Evolutionary conservation across 306 rosid species (phyloP).

Genomic region (Cicer yamashitae): DNA sequence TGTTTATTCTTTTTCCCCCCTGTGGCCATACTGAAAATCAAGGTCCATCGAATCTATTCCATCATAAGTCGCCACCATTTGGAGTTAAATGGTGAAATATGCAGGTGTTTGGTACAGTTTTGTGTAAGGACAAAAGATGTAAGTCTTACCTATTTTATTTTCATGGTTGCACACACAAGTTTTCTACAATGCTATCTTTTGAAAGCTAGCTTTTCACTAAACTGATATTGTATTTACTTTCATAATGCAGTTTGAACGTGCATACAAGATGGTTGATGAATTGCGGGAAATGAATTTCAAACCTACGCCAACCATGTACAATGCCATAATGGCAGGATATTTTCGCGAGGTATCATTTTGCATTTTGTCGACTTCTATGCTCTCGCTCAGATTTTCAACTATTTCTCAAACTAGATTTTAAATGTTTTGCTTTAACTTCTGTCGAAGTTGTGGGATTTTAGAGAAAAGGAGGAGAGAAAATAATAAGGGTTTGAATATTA

Average conservation of each 20-base stretch:
- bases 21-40: slow-evolving; percentile 36
- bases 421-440: slow-evolving; percentile 38
- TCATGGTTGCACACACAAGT: slow-evolving; percentile 28
- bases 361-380: slow-evolving; percentile 29
- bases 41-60: slow-evolving; percentile 76
- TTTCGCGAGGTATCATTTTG: slow-evolving; percentile 76
- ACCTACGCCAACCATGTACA: slow-evolving; percentile 68
- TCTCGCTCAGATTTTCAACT: slow-evolving; percentile 21
- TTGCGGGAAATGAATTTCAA: slow-evolving; percentile 56
- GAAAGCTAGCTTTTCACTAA: background rate
- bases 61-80: slow-evolving; percentile 54
- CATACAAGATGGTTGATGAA: slow-evolving; percentile 66
- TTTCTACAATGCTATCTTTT: slow-evolving; percentile 36
- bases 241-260: slow-evolving; percentile 68
- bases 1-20: slow-evolving; percentile 34
- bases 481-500: too few relatives aligned
- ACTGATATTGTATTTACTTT: slow-evolving; percentile 38
- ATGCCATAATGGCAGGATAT: slow-evolving; percentile 87
- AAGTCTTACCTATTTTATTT: slow-evolving; percentile 45
- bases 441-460: too few relatives aligned
- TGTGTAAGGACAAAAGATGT: slow-evolving; percentile 77
- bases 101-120: slow-evolving; percentile 69
- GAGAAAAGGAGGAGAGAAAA: too few relatives aligned
- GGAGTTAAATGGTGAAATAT: slow-evolving; percentile 64
- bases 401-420: slow-evolving; percentile 32